These are phyloP conservation scores for Cryptosporidium tyzzeri DNA, from an alignment of 169 alveolate species.

Conservation along the genomic window DNA sequence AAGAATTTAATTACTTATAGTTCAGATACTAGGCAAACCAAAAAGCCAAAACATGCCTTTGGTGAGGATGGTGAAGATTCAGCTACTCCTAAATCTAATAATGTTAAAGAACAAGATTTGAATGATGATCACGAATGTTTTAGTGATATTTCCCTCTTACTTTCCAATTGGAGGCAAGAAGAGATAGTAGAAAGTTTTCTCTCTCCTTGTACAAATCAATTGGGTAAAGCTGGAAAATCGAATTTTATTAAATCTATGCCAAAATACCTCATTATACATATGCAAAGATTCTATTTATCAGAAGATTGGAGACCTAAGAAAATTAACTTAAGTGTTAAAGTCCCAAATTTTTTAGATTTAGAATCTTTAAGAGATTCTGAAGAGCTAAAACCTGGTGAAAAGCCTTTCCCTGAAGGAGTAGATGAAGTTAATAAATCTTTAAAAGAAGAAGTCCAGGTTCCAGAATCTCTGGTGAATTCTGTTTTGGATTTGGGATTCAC, in stretches of 20 bases:
- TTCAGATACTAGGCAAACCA: constrained; percentile 5
- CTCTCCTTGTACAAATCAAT: constrained; percentile 21
- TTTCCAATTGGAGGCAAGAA: constrained; percentile 31
- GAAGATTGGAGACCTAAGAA: constrained; percentile 82
- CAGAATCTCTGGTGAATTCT: constrained; percentile 10
- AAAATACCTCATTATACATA: constrained; percentile 76
- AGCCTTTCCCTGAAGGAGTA: constrained; percentile 53
- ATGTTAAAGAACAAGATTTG: neutral
- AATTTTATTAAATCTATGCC: constrained; percentile 74
- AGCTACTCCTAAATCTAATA: neutral
- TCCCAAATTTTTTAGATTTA: constrained; percentile 79
- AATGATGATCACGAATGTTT: neutral
- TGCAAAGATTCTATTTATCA: constrained; percentile 80
- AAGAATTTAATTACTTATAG: neutral
- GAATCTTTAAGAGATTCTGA: constrained; percentile 77
- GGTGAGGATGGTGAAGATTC: neutral
- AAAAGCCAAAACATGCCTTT: constrained; percentile 36
- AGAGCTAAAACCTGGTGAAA: constrained; percentile 78
- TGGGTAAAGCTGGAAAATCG: constrained; percentile 35
- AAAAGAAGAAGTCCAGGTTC: neutral
- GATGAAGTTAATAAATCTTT: neutral
- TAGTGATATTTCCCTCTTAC: neutral
- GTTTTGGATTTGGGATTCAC: constrained; percentile 54
- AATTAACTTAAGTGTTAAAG: constrained; percentile 78
- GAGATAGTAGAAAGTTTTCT: constrained; percentile 46